Evolutionary conservation across 2,329 filamentous ascomycete genomes (phyloP), one percentile per base, ranked within the genome.

Genomic region (Cryphonectria japonica): DNA sequence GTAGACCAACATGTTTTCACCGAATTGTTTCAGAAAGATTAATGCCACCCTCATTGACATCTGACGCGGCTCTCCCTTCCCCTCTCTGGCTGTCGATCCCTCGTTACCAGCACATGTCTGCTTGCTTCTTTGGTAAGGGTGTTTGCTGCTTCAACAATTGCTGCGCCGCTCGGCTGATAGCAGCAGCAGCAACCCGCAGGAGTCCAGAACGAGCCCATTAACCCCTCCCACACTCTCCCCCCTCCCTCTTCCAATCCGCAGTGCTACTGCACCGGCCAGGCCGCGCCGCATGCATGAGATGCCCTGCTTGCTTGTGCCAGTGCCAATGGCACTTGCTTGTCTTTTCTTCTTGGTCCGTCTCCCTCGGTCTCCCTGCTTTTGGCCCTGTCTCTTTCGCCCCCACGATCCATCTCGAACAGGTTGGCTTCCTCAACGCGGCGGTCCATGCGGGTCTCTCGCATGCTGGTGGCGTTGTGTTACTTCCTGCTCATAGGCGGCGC

Each of bases 391-490:
- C 32, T 37, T 37, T 37, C 19, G 59, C 32, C 59, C 59, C 59
- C 59, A 37, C 32, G 32, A 19, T 19, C 32, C 59, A 39, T 61
- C 59, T 61, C 59, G 59, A 61, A 41, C 66, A 41, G 19, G 37
- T 14, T 50, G 46, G 26, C 32, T 65, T n/a, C 19, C 37, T 32
- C 46, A 34, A 9, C 50, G 50, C 66, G 6, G 66, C 66, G 54
- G 29, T 46, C 54, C 54, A 67, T 67, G 39, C 66, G 57, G 66
- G 26, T 67, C 66, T 57, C 26, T 57, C 26, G 66, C 54, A 60
- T 67, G 34, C 14, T n/a, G 52, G 50, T 59, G 37, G 66, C 66
- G 46, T 60, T 34, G 59, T 39, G 59, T 34, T 59, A 32, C 54
- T 3, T 2, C 5, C 54, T 59, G 29, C 54, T 32, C 54, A 59